Conservation (phyloP, 805 yeast species). For the Saccharomycopsis fibuligera region DNA sequence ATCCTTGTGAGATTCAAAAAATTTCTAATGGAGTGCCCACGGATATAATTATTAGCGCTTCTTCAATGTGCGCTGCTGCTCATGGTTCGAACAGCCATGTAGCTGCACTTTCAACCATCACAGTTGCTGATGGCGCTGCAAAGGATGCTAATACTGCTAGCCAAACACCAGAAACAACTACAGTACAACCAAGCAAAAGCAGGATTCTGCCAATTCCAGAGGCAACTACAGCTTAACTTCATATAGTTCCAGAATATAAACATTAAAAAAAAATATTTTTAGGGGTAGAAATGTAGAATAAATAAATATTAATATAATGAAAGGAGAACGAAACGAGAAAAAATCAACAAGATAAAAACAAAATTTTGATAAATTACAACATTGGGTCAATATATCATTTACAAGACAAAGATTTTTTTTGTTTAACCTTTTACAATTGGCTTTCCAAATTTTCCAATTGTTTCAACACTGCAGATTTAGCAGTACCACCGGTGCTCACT, state of each 20-base stretch:
- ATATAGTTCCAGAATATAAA: background rate
- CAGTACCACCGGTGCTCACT: constrained; percentile 95
- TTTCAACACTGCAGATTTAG: constrained; percentile 76
- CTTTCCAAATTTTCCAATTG: constrained; percentile 45
- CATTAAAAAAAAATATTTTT: no score
- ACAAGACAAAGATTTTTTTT: no score
- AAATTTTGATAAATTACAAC: no score
- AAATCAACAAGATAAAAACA: no score
- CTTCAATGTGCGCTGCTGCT: background rate
- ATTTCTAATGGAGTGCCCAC: background rate
- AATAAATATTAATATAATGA: background rate
- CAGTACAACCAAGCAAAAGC: no score
- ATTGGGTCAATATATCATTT: no score
- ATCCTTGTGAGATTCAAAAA: background rate
- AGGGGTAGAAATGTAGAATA: background rate
- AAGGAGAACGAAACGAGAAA: background rate
- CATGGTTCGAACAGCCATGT: no score
- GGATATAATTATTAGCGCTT: background rate
- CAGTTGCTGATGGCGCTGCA: no score
- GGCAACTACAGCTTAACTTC: background rate
- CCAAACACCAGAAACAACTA: no score
- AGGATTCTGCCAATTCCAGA: background rate
- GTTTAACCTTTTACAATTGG: background rate
- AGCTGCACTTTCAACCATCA: no score
- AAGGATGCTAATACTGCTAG: no score